Evolutionary conservation across 2,329 filamentous ascomycete species (phyloP).

Genomic region (Pyrenochaeta sp.): DNA sequence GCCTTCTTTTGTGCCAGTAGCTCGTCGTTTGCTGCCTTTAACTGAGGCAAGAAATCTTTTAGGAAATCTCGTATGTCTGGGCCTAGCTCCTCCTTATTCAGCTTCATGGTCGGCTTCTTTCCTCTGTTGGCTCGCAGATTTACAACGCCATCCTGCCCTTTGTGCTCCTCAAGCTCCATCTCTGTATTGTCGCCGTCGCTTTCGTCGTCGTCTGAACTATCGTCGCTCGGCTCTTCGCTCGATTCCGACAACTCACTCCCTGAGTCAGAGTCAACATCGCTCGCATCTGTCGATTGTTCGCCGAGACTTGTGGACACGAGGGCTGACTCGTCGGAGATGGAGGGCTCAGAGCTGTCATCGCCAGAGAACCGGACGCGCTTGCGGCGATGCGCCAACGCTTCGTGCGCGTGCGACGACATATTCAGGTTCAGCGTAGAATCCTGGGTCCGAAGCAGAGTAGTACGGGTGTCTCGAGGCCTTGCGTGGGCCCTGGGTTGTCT

Average conservation of each 20-base stretch:
- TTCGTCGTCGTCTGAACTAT: constrained; percentile 41
- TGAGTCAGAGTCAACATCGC: constrained; percentile 30
- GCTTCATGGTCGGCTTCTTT: constrained; percentile 43
- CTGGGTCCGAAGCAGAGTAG: neutral
- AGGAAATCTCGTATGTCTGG: constrained; percentile 47
- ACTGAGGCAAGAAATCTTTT: constrained; percentile 52
- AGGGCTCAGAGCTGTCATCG: constrained; percentile 30
- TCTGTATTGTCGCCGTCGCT: constrained; percentile 22
- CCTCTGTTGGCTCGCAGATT: constrained; percentile 42
- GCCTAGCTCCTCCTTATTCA: constrained; percentile 31
- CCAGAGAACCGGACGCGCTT: constrained; percentile 36
- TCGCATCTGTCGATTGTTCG: constrained; percentile 24
- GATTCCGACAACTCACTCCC: constrained; percentile 44
- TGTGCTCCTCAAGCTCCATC: constrained; percentile 4
- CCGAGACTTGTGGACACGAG: constrained; percentile 25
- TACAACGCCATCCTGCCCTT: constrained; percentile 23
- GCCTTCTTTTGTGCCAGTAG: constrained; percentile 51
- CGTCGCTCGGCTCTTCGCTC: constrained; percentile 49
- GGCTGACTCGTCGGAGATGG: constrained; percentile 27
- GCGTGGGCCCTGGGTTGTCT: constrained; percentile 11
- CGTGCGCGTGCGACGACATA: constrained; percentile 22
- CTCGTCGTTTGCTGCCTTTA: constrained; percentile 55
- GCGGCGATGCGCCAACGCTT: constrained; percentile 21
- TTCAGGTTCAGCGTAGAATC: neutral
- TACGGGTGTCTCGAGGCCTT: neutral